Conservation (phyloP, 768 basidiomycete species). For the Lanmaoa rubissima region DNA sequence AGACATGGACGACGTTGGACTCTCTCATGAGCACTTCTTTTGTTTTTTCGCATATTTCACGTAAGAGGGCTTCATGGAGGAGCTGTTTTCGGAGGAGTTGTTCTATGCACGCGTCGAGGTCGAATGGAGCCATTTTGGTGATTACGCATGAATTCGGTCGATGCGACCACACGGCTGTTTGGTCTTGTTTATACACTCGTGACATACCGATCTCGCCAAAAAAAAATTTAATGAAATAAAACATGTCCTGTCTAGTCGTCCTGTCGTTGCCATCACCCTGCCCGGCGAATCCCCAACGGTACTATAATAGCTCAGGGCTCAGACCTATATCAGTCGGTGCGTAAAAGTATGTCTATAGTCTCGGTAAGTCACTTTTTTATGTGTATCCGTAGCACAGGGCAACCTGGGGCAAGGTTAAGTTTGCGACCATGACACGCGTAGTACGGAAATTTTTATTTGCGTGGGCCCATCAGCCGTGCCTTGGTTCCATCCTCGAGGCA, state of each 20-base stretch:
- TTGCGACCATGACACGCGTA: slow-evolving; percentile 24
- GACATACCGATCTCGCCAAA: slow-evolving; percentile 9
- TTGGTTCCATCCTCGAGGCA: slow-evolving; percentile 36
- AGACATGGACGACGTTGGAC: slow-evolving; percentile 97
- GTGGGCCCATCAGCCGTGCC: slow-evolving; percentile 21
- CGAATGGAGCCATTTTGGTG: slow-evolving; percentile 57
- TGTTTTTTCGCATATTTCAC: slow-evolving; percentile 99
- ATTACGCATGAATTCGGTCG: slow-evolving; percentile 4
- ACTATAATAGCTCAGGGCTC: slow-evolving; percentile 12
- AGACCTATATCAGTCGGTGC: slow-evolving; percentile 9
- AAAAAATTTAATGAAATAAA: slow-evolving; percentile 14
- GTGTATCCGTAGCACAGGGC: slow-evolving; percentile 12
- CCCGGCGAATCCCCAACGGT: not conserved
- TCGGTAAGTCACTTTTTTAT: slow-evolving; percentile 14
- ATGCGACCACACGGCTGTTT: slow-evolving; percentile 17
- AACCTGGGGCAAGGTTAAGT: slow-evolving; percentile 33
- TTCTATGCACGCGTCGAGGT: slow-evolving; percentile 95
- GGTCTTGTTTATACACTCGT: slow-evolving; percentile 11
- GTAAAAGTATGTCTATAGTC: slow-evolving; percentile 15
- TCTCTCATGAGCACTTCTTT: slow-evolving; percentile 99
- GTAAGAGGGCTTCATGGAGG: slow-evolving; percentile 88
- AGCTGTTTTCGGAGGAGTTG: slow-evolving; percentile 90
- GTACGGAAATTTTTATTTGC: slow-evolving; percentile 31
- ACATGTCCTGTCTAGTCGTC: not conserved
- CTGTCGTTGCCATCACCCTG: not conserved